Base-by-base conservation (phyloP, 2,329 filamentous ascomycete genomes). In the Xylaria polymorpha region DNA sequence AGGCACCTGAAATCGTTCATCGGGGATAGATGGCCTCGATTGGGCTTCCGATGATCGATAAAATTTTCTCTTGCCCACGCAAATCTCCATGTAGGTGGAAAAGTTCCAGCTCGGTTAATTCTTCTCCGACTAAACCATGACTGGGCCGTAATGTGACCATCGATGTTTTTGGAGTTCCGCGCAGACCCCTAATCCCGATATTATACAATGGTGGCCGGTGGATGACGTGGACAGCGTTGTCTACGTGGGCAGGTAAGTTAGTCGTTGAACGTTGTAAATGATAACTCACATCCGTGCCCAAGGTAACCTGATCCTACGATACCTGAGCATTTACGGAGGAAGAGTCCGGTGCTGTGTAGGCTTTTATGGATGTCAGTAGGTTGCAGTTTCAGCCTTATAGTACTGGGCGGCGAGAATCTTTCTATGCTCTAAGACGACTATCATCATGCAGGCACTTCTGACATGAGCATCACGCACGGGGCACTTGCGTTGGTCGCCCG, bases 371-470 rank as follows among this genome's bases (percentile, higher is more conserved):
- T 44, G 44, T 48, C 39, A 15, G 37, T 50, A 5, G n/a, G 12
- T 48, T 43, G 41, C 14, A 35, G 60, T 64, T 39, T 70, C 68
- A 72, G 70, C 70, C 70, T 71, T 68, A 66, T 59, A 65, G 32
- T 46, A 61, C 51, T 62, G 35, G 44, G 37, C 32, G 51, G 41
- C 59, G 20, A 66, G 61, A 64, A 50, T 22, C 22, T 43, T 25
- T 64, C 51, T 51, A 62, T 53, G 41, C 57, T 50, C 64, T 51
- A 55, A 72, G 60, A 71, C 66, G 44, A 50, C 48, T 56, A 57
- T 39, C 62, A 32, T 29, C 59, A 72, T 71, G 68, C 71, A 72
- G 60, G 68, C 66, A 67, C 60, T 56, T 69, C 64, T 72, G 66
- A 61, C 68, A 69, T 57, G 69, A 66, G 58, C 68, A 71, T 65